These are phyloP conservation scores for Pseudogymnoascus sp. DNA, from an alignment of 2,329 filamentous ascomycete species.

Conservation along the genomic window DNA sequence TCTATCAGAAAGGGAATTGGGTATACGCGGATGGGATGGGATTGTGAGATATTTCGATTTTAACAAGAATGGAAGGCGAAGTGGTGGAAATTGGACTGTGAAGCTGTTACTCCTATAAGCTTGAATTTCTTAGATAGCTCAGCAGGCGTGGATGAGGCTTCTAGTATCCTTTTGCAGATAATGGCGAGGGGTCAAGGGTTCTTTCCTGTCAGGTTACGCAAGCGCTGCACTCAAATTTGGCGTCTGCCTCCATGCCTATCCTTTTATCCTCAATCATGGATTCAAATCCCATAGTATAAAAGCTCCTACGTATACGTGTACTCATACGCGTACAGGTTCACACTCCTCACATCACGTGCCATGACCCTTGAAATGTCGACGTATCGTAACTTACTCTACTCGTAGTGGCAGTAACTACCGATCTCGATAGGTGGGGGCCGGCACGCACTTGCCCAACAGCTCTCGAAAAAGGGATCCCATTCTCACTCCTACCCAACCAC, in stretches of 20 bases:
- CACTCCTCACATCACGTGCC: background rate
- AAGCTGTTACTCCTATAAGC: background rate
- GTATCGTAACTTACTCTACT: background rate
- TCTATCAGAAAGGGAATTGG: background rate
- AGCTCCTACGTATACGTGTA: background rate
- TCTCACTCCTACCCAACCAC: constrained; percentile 7
- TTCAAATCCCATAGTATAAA: background rate
- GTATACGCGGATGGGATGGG: background rate
- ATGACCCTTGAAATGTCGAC: background rate
- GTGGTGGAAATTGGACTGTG: background rate
- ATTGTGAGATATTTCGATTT: background rate
- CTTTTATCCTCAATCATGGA: background rate
- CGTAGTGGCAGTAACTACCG: background rate
- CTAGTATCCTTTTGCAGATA: background rate
- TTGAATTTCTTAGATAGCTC: background rate
- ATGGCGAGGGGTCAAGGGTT: background rate
- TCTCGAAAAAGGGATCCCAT: constrained; percentile 3
- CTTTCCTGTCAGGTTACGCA: background rate
- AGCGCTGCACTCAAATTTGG: background rate
- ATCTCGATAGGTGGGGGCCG: background rate
- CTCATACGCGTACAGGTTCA: background rate
- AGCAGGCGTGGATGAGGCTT: background rate
- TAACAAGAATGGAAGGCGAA: background rate
- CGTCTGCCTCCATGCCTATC: background rate
- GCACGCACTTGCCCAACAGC: background rate